phyloP scores from a whole-genome alignment of 345 rosid genomes.

The Conringia planisiliqua region DNA sequence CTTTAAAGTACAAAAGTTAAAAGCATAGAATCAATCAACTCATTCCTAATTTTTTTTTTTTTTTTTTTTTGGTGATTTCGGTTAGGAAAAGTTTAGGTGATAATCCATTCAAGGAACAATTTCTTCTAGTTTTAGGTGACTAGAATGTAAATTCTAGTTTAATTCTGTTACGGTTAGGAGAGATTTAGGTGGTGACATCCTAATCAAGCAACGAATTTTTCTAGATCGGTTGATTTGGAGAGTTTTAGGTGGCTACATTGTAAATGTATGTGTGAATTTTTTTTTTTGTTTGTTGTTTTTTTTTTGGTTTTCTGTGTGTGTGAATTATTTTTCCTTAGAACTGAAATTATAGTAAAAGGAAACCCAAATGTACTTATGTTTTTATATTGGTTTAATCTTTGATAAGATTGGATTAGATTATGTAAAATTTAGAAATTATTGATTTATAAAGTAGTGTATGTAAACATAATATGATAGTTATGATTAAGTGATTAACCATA shows the following conservation, averaged over 20 bases:
- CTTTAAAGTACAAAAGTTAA: constrained; percentile 33
- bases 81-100: constrained; percentile 17
- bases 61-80: background rate
- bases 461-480: background rate
- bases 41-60: background rate
- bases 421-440: background rate
- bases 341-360: background rate
- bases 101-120: background rate
- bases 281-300: no score
- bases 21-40: constrained; percentile 26
- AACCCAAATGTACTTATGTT: background rate
- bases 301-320: no score
- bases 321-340: background rate
- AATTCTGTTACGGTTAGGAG: constrained; percentile 9
- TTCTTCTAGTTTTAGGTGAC: background rate
- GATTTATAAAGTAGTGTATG: background rate
- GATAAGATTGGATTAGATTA: background rate
- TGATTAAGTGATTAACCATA: background rate
- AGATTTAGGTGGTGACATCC: constrained; percentile 21
- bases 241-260: constrained; percentile 19
- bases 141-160: background rate
- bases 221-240: constrained; percentile 15
- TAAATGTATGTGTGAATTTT: background rate
- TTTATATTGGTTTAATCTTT: background rate
- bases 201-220: background rate